phyloP scores from a whole-genome alignment of 306 rosid genomes.

The Trifolium repens region DNA sequence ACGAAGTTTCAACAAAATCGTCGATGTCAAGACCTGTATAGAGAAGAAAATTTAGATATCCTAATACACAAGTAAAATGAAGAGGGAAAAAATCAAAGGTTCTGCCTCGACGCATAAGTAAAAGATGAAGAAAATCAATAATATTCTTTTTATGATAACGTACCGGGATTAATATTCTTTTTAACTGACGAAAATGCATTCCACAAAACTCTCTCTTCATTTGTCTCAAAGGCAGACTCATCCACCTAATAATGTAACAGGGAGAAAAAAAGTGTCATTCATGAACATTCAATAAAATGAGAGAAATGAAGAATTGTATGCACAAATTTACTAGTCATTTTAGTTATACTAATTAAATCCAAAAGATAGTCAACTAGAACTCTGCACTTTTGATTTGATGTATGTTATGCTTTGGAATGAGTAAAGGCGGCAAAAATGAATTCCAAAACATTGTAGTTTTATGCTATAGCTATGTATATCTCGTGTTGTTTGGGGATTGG shows the following conservation, averaged over 20 bases:
- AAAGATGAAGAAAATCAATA: no score
- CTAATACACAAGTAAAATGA: conserved; percentile 19
- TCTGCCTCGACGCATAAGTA: not conserved
- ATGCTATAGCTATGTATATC: not conserved
- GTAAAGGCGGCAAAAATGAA: conserved; percentile 12
- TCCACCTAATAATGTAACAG: conserved; percentile 60
- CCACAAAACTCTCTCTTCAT: conserved; percentile 84
- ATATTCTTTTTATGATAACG: not conserved
- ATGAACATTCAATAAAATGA: not conserved
- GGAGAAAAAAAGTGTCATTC: not conserved
- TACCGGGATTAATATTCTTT: conserved; percentile 66
- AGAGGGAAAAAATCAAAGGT: not conserved
- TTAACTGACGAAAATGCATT: conserved; percentile 62
- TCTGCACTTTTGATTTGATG: conserved; percentile 10
- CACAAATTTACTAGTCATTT: not conserved
- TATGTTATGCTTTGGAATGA: not conserved
- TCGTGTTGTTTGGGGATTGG: not conserved
- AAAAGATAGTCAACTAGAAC: no score
- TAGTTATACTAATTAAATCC: no score
- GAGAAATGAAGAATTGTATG: not conserved
- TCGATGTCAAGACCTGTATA: conserved; percentile 68
- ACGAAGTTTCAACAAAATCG: conserved; percentile 70
- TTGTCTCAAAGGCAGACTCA: conserved; percentile 70
- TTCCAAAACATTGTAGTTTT: conserved; percentile 20
- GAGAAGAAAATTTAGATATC: conserved; percentile 32